Conservation (phyloP, 2,329 filamentous ascomycete species). For the Hymenoscyphus albidus region DNA sequence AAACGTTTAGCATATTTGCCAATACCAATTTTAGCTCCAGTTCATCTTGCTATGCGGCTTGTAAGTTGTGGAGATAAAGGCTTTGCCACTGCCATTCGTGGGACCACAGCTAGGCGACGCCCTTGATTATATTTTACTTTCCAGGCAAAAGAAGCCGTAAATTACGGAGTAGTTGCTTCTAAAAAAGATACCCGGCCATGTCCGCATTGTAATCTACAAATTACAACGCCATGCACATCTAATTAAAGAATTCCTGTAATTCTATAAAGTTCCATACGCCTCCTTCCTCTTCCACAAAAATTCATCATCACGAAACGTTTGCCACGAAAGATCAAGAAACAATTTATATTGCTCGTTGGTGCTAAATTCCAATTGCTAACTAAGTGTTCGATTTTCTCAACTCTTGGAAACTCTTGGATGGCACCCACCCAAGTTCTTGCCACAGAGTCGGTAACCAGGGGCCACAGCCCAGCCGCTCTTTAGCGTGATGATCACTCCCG, state of each 20-base stretch:
- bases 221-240: background rate
- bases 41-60: background rate
- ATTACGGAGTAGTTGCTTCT: background rate
- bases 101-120: background rate
- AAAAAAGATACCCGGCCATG: background rate
- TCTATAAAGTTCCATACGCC: background rate
- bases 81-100: background rate
- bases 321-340: background rate
- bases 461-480: background rate
- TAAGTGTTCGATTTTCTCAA: background rate
- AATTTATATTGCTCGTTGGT: background rate
- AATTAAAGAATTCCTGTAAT: background rate
- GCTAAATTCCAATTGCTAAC: background rate
- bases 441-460: background rate
- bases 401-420: slow-evolving; percentile 2
- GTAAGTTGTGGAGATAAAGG: background rate
- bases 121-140: background rate
- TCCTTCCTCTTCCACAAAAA: background rate
- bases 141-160: background rate
- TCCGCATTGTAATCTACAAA: background rate
- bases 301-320: background rate
- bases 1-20: background rate
- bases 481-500: background rate
- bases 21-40: background rate
- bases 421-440: background rate